phyloP scores from a whole-genome alignment of 768 basidiomycete species.

The Lactarius hatsudake region DNA sequence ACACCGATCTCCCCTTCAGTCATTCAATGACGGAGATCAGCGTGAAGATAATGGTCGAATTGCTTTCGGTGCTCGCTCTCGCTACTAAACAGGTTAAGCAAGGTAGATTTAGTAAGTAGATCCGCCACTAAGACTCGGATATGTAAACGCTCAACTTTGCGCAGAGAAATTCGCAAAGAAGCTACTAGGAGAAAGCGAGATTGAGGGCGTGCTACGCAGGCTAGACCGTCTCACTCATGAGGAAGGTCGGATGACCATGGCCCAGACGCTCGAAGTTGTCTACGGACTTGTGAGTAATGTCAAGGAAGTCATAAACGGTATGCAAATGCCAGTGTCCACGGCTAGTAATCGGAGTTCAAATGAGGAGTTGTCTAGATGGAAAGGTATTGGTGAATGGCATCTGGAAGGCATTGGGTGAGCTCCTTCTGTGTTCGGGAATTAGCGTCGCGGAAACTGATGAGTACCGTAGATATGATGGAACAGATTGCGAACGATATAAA shows the following conservation, averaged over 20 bases:
- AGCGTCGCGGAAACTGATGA: not conserved
- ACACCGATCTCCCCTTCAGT: not conserved
- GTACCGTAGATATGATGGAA: not conserved
- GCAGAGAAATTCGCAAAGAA: conserved; percentile 6
- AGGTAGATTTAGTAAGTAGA: not conserved
- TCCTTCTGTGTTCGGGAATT: not conserved
- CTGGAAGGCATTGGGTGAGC: too few relatives aligned
- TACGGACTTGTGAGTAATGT: not conserved
- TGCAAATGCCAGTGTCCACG: not conserved
- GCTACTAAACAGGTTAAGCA: conserved; percentile 6
- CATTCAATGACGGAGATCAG: not conserved
- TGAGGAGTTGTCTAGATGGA: not conserved
- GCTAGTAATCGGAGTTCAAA: too few relatives aligned
- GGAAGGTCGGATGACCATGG: not conserved
- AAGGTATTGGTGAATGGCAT: not conserved
- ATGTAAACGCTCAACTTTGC: not conserved
- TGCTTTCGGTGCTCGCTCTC: not conserved
- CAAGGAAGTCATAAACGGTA: conserved; percentile 3
- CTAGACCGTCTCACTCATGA: not conserved
- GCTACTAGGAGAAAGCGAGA: conserved; percentile 8
- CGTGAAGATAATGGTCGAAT: conserved; percentile 2
- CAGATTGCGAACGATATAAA: not conserved
- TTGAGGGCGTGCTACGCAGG: not conserved
- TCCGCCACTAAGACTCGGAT: too few relatives aligned
- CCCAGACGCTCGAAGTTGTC: conserved; percentile 2